phyloP scores from a whole-genome alignment of 176 grass and related monocot species.

The Pharus latifolius region DNA sequence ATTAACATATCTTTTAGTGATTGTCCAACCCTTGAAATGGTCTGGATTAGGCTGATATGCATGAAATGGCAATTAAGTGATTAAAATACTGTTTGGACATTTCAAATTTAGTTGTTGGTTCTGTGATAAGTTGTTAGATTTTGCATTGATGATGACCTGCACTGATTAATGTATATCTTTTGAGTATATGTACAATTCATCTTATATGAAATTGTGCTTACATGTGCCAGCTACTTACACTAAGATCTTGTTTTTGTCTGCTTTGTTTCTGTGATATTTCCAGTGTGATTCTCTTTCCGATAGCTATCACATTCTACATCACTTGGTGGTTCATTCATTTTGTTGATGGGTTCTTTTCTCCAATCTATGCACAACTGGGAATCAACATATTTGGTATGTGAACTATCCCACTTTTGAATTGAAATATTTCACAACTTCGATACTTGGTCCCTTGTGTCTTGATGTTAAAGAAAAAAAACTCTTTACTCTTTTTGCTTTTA shows the following conservation, averaged over 20 bases:
- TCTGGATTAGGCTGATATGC: too few relatives aligned
- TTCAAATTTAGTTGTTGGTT: too few relatives aligned
- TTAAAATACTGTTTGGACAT: too few relatives aligned
- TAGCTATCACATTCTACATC: constrained; percentile 95
- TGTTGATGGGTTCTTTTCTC: constrained; percentile 94
- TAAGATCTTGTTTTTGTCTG: constrained; percentile 12
- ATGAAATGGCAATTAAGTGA: too few relatives aligned
- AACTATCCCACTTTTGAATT: neutral
- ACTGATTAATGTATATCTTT: too few relatives aligned
- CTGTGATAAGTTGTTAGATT: too few relatives aligned
- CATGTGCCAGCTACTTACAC: neutral
- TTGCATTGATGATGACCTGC: too few relatives aligned
- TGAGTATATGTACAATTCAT: neutral
- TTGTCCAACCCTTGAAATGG: neutral
- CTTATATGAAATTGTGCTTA: neutral
- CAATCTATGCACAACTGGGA: constrained; percentile 84
- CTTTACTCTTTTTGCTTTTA: neutral
- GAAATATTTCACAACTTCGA: neutral
- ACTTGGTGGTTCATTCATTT: constrained; percentile 99
- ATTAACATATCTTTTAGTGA: neutral
- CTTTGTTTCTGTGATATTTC: neutral
- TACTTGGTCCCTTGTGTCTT: neutral
- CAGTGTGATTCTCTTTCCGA: constrained; percentile 90
- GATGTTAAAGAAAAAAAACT: neutral
- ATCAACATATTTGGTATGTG: constrained; percentile 86